A percentile compares a stretch with the other conserved stretches of the same genome.
These are phyloP conservation scores for Aschersonia sp. DNA, from an alignment of 2,329 filamentous ascomycete genomes.

Conservation along the genomic window DNA sequence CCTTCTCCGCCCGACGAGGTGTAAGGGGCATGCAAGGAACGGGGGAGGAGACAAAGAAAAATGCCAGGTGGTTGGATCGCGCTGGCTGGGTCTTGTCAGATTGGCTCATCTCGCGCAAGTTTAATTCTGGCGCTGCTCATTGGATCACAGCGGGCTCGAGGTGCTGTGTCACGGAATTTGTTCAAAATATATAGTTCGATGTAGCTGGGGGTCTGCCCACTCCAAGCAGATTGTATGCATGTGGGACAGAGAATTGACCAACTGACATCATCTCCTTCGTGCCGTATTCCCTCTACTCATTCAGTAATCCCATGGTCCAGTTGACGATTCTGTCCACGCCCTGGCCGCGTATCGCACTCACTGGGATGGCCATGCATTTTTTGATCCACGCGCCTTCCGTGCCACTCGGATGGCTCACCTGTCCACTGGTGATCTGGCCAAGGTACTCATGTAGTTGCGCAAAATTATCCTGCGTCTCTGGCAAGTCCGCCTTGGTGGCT, in stretches of 20 bases:
- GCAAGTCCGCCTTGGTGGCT: slow-evolving; percentile 81
- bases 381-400: slow-evolving; percentile 41
- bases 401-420: slow-evolving; percentile 58
- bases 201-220: too few species aligned
- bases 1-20: slow-evolving; percentile 17
- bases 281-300: slow-evolving; percentile 14
- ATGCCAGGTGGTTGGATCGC: neutral
- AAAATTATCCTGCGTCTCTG: slow-evolving; percentile 68
- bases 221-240: too few species aligned
- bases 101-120: too few species aligned
- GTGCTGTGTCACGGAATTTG: too few species aligned
- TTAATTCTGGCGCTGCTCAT: too few species aligned
- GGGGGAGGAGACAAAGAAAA: neutral
- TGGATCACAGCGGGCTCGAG: too few species aligned
- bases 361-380: slow-evolving; percentile 59
- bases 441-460: slow-evolving; percentile 55
- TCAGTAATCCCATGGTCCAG: slow-evolving; percentile 55
- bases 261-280: neutral
- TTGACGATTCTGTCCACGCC: slow-evolving; percentile 64
- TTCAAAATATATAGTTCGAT: too few species aligned
- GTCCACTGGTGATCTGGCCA: slow-evolving; percentile 44
- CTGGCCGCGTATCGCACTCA: slow-evolving; percentile 79
- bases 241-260: too few species aligned
- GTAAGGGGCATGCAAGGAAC: neutral
- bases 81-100: too few species aligned